phyloP scores from a whole-genome alignment of 441 rosid species.

The Codiaeum variegatum region DNA sequence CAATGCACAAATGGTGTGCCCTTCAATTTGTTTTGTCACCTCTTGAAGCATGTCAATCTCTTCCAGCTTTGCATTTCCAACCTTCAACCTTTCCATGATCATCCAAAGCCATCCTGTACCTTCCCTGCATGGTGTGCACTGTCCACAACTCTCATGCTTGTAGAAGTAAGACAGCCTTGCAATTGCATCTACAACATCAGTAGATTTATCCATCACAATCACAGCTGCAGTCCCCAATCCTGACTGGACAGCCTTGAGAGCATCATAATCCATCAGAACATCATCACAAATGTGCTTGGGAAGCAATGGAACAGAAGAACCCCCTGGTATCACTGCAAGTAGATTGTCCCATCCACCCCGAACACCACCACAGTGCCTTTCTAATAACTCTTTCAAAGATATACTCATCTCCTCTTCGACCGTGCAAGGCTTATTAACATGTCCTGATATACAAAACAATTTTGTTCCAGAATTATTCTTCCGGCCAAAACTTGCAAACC shows the following conservation, averaged over 20 bases:
- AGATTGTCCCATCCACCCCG: constrained; percentile 98
- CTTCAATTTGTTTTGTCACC: constrained; percentile 97
- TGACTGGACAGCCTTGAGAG: constrained; percentile 93
- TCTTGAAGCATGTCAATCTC: constrained; percentile 99
- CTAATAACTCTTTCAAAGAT: constrained; percentile 84
- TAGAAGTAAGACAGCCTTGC: constrained; percentile 99
- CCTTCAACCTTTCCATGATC: constrained; percentile 98
- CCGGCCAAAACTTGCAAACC: constrained; percentile 98
- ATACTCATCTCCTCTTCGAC: constrained; percentile 99
- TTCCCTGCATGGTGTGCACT: constrained; percentile 98
- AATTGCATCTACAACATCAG: constrained; percentile 97
- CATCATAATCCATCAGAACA: constrained; percentile 96
- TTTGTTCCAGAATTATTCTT: constrained; percentile 93
- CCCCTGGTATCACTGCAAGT: constrained; percentile 93
- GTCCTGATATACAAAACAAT: constrained; percentile 86
- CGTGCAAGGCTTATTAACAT: constrained; percentile 96
- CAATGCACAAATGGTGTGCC: constrained; percentile 96
- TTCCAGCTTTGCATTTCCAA: constrained; percentile 91
- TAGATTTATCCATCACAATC: constrained; percentile 97
- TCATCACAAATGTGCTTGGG: constrained; percentile 87
- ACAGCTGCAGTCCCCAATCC: constrained; percentile 98
- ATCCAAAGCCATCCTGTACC: constrained; percentile 99
- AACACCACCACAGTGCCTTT: constrained; percentile 95
- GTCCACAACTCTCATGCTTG: constrained; percentile 99
- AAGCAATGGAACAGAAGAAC: constrained; percentile 89